phyloP scores from a whole-genome alignment of 768 basidiomycete species.

The Austroboletus festivus region DNA sequence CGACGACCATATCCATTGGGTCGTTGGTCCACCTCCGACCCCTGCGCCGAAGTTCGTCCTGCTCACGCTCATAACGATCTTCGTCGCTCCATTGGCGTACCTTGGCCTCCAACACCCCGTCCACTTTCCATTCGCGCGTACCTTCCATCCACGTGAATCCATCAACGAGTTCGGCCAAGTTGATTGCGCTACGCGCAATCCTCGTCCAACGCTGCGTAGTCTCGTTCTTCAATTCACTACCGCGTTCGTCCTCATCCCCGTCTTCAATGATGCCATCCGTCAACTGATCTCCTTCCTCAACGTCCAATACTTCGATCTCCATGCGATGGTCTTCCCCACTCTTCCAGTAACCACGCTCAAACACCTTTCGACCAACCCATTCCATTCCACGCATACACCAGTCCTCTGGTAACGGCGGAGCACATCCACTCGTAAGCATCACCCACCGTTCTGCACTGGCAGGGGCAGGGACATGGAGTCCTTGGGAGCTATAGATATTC shows the following conservation, averaged over 20 bases:
- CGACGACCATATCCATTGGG: conserved; percentile 68
- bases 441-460: conserved; percentile 50
- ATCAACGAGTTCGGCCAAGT: conserved; percentile 64
- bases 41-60: conserved; percentile 63
- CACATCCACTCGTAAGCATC: conserved; percentile 67
- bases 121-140: conserved; percentile 59
- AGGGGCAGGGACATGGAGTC: conserved; percentile 32
- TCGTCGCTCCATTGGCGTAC: conserved; percentile 68
- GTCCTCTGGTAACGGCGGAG: conserved; percentile 83
- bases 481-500: conserved; percentile 46
- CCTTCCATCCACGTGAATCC: conserved; percentile 71
- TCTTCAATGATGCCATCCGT: conserved; percentile 84
- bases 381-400: conserved; percentile 96
- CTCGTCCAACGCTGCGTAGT: conserved; percentile 70
- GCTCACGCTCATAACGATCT: conserved; percentile 60
- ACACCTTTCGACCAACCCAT: conserved; percentile 89
- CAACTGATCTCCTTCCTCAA: conserved; percentile 51
- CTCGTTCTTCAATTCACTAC: conserved; percentile 28
- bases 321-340: conserved; percentile 57
- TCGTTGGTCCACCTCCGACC: conserved; percentile 64
- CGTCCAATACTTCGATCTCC: conserved; percentile 80
- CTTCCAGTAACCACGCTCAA: conserved; percentile 94
- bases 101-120: conserved; percentile 65
- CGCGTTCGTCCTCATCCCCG: conserved; percentile 51
- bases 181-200: conserved; percentile 64